Base-by-base conservation (phyloP, 345 rosid genomes). In the Streptanthus diversifolius region DNA sequence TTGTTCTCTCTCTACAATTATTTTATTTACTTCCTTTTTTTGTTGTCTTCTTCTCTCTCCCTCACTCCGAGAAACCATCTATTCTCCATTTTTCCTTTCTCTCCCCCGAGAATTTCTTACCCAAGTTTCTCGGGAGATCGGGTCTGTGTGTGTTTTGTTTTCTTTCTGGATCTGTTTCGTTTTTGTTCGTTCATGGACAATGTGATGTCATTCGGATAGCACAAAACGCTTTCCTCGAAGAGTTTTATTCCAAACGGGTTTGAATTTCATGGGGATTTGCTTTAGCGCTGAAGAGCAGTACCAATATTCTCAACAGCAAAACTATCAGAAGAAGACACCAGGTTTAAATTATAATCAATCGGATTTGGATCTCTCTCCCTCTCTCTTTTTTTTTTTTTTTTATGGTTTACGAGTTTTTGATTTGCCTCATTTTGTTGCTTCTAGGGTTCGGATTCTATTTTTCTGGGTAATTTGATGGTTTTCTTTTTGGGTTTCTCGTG, bases 211-310 rank as follows among this genome's bases (percentile, higher is more conserved):
- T 63, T 47, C 32, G n/a, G 71, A 63, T 66, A 37, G 25, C 25
- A 72, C 13, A 53, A 0, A 27, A 17, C 14, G 7, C 37, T 33
- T 15, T 32, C 43, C 43, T 40, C 44, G 55, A 29, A 68, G 21
- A 36, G 61, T 35, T 37, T 37, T 10, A 10, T 36, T 36, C 7
- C 10, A 17, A 30, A 62, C 15, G n/a, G 4, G 53, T 43, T 36
- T 33, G 49, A 37, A 17, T 80, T 63, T 57, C 5, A 82, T 82
- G 85, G 85, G 85, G 76, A 59, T 76, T 73, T 82, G 81, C 70
- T 70, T 76, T 32, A 82, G 85, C 71, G 58, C 27, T 45, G 77
- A 79, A 44, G 70, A 68, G n/a, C 70, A 79, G 49, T 72, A 19
- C 33, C 60, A 64, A 47, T 76, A 19, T 33, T 69, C 59, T 19